phyloP scores from a whole-genome alignment of 345 rosid species.

The Citrus mangshanensis region DNA sequence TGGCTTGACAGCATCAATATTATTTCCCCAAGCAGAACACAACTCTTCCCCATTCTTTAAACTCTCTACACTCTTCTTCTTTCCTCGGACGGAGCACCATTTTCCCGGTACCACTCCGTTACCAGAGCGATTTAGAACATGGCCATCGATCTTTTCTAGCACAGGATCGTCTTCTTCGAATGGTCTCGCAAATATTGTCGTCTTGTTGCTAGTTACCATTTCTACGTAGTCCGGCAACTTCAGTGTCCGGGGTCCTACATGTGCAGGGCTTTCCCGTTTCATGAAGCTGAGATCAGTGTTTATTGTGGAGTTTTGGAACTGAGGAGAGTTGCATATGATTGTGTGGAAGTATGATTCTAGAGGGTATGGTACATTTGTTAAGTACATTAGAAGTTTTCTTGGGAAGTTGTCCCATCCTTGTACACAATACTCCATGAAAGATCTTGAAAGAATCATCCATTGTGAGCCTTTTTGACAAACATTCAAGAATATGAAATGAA shows the following conservation, averaged over 20 bases:
- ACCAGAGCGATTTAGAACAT: slow-evolving; percentile 13
- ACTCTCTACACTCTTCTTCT: slow-evolving; percentile 1
- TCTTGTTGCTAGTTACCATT: slow-evolving; percentile 15
- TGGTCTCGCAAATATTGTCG: slow-evolving; percentile 29
- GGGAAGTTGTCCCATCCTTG: slow-evolving; percentile 40
- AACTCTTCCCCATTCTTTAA: background rate
- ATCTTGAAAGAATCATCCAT: slow-evolving; percentile 31
- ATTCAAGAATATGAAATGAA: background rate
- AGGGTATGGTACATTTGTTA: slow-evolving; percentile 29
- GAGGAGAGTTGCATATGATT: slow-evolving; percentile 38
- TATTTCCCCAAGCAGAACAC: slow-evolving; percentile 19
- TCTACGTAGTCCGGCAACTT: background rate
- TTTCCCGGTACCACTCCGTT: slow-evolving; percentile 21
- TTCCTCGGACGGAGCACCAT: slow-evolving; percentile 21
- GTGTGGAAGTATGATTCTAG: slow-evolving; percentile 36
- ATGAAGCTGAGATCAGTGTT: slow-evolving; percentile 22
- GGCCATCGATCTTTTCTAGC: slow-evolving; percentile 19
- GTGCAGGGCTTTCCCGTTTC: background rate
- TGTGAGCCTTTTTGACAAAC: slow-evolving; percentile 30
- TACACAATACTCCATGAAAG: slow-evolving; percentile 29
- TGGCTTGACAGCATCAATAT: slow-evolving; percentile 24
- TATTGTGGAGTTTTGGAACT: slow-evolving; percentile 28
- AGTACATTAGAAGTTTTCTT: slow-evolving; percentile 35
- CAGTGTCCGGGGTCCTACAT: slow-evolving; percentile 1
- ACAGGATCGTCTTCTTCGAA: slow-evolving; percentile 16